These are phyloP conservation scores for Suillus discolor DNA, from an alignment of 768 basidiomycete genomes.

Conservation along the genomic window DNA sequence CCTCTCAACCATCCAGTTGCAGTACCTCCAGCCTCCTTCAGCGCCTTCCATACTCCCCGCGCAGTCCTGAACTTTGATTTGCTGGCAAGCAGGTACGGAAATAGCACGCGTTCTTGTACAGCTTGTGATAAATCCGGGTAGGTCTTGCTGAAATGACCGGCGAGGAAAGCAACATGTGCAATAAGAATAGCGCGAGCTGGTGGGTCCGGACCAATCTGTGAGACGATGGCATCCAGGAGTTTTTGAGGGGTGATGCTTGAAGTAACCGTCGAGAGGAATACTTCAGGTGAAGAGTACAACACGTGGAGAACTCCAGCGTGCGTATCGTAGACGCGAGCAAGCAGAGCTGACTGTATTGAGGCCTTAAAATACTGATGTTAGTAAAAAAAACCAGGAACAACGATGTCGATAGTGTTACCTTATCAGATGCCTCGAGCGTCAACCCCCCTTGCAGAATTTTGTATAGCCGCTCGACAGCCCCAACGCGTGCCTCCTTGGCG, in stretches of 20 bases:
- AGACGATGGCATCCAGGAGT: slow-evolving; percentile 25
- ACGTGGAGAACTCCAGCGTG: slow-evolving; percentile 61
- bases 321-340: slow-evolving; percentile 70
- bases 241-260: slow-evolving; percentile 22
- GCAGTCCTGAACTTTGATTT: slow-evolving; percentile 70
- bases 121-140: slow-evolving; percentile 32
- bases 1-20: slow-evolving; percentile 50
- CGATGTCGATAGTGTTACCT: slow-evolving; percentile 33
- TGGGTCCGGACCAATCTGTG: slow-evolving; percentile 37
- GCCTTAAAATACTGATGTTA: slow-evolving; percentile 36
- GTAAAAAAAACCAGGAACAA: neutral
- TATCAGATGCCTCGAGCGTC: slow-evolving; percentile 38
- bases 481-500: slow-evolving; percentile 58
- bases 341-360: slow-evolving; percentile 62
- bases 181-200: slow-evolving; percentile 55
- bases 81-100: slow-evolving; percentile 75
- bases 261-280: slow-evolving; percentile 42
- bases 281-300: slow-evolving; percentile 58
- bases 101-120: slow-evolving; percentile 57
- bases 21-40: slow-evolving; percentile 41
- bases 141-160: slow-evolving; percentile 41
- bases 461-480: slow-evolving; percentile 62
- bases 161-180: slow-evolving; percentile 60
- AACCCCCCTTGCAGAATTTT: slow-evolving; percentile 30
- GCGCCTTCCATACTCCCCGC: slow-evolving; percentile 70